Evolutionary conservation across 768 basidiomycete species (phyloP), one percentile per base, ranked within the genome.

Genomic region (Gymnopilus dilepis): DNA sequence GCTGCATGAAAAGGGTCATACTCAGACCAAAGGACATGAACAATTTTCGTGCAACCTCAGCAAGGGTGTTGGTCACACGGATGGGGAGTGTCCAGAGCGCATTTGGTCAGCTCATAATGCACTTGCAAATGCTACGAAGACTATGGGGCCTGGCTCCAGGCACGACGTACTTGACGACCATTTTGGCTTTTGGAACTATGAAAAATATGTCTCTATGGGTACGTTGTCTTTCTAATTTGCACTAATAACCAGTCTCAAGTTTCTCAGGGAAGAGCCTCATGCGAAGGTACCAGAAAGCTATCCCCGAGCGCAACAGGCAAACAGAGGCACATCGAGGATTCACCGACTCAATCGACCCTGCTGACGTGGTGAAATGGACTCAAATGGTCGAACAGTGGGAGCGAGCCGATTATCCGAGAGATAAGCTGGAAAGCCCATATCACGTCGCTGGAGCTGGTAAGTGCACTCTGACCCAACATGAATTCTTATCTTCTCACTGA

Each of bases 81-180:
- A 76, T 56, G 69, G 74, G 0, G 76, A 80, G 50, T 72, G 61
- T 0, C 67, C 72, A 0, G 77, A 81, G 40, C 61, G 65, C 0
- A 60, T 61, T 0, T 80, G 79, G 79, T 43, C 72, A 0, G 54
- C 33, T 0, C 38, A 65, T 7, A 75, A 77, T 56, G 45, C 60
- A 0, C 58, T 65, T 0, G 71, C 69, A 2, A 58, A 63, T 2
- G 71, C 70, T 22, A 78, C 74, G 0, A 64, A 69, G 5, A 73
- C 73, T 28, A 77, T 74, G 74, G 74, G 72, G 0, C 73, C 73
- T 1, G 74, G 74, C 0, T 59, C 56, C 17, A 21, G 56, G 12
- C 67, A 66, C 2, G 74, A 76, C 28, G 68, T 70, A 0, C 34
- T 80, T 1, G 74, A 80, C 33, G 75, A 78, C 9, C 69, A 74